Conservation (phyloP, 768 basidiomycete species). For the Pisolithus sp. region DNA sequence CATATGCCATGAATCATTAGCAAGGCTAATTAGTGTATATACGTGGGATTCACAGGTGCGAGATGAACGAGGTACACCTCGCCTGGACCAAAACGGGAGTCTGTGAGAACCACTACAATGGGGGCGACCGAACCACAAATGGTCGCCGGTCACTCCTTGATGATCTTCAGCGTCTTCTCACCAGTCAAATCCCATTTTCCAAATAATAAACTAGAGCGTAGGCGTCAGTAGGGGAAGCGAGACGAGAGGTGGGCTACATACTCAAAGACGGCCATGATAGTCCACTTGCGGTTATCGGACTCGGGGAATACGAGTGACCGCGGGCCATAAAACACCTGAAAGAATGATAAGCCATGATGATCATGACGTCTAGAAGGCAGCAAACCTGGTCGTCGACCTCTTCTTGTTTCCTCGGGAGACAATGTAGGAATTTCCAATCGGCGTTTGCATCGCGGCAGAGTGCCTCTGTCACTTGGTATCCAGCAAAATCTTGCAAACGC, state of each 20-base stretch:
- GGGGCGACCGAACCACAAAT: not conserved
- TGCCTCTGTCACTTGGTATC: slow-evolving; percentile 91
- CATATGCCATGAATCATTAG: no score
- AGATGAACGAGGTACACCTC: no score
- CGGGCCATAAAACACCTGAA: slow-evolving; percentile 85
- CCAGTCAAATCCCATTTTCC: slow-evolving; percentile 40
- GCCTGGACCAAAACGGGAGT: no score
- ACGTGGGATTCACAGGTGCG: no score
- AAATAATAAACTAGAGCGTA: slow-evolving; percentile 27
- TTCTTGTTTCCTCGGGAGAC: slow-evolving; percentile 84
- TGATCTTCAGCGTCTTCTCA: slow-evolving; percentile 12
- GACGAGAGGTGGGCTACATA: slow-evolving; percentile 32
- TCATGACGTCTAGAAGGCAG: slow-evolving; percentile 1
- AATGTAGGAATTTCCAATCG: slow-evolving; percentile 94
- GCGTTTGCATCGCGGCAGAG: slow-evolving; percentile 76
- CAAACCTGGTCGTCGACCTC: slow-evolving; percentile 95
- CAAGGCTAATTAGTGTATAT: no score
- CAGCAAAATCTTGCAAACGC: slow-evolving; percentile 78
- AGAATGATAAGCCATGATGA: slow-evolving; percentile 2
- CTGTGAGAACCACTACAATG: slow-evolving; percentile 8
- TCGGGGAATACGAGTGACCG: slow-evolving; percentile 90
- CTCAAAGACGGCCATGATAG: slow-evolving; percentile 90
- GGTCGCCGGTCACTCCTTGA: not conserved
- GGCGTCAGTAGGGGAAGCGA: not conserved
- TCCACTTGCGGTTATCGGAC: slow-evolving; percentile 97